Evolutionary conservation across 1,139 yeast species (phyloP), one percentile per base, ranked within the genome.

Genomic region (Hansenula lynferdii): DNA sequence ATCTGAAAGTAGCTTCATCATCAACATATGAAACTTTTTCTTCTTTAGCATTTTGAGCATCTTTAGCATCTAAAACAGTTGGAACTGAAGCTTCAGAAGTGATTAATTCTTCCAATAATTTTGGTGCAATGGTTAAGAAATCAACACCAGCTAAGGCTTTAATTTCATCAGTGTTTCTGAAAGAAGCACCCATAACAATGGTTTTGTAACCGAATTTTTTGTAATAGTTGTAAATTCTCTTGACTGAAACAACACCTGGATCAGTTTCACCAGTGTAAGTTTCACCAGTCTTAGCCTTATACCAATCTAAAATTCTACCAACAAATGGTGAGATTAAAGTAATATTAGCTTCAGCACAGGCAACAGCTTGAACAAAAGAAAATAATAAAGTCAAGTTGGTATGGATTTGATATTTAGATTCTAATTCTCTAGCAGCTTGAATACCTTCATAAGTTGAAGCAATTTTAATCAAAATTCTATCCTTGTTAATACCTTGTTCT

Each of bases 371-470:
- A 44, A 80, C 86, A 60, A 87, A 86, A 35, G 97, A 85, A 81
- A 92, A 92, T 62, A 94, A 77, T 57, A 92, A 75, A 44, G 98
- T 94, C 76, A 92, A 77, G 80, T 92, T 92, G 72, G 86, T 80
- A 83, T 92, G 98, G 58, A 92, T 79, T 41, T 80, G 89, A 73
- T 92, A 77, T 69, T 92, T 80, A 51, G 81, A 66, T 74, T 94
- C 98, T 65, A 94, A 79, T 67, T 85, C 96, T 65, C 82, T 80
- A 44, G 99, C 98, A 56, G 98, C 98, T 70, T 87, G 96, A 65
- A 92, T 92, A 76, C 98, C 98, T 73, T 92, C 98, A 87, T 94
- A 92, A 53, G 98, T 92, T 49, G 97, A 85, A 47, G 98, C 98
- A 57, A 94, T 78, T 80, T 92, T 92, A 70, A 92, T 94, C 63